Evolutionary conservation across 192 early-diverging fungal genomes (phyloP).

Genomic region (Backusella westeae): DNA sequence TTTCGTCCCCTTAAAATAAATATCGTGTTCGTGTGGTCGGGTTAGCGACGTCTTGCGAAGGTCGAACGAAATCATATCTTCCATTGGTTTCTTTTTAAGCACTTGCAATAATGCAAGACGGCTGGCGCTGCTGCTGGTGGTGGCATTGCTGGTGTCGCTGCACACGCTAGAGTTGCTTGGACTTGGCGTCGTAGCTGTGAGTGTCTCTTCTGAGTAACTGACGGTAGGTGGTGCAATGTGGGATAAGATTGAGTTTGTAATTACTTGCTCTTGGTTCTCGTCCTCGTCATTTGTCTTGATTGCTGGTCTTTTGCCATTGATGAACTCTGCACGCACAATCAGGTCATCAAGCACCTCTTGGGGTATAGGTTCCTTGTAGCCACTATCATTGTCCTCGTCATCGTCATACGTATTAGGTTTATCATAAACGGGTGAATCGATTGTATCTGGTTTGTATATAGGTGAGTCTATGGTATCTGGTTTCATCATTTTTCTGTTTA

Average conservation of each 20-base stretch:
- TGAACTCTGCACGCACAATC: conserved; percentile 8
- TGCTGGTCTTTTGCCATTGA: conserved; percentile 9
- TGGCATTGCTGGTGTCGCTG: background rate
- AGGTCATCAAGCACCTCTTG: conserved; percentile 11
- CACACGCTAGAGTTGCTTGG: background rate
- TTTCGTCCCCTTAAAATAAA: conserved; percentile 26
- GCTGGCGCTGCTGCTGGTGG: background rate
- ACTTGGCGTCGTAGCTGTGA: background rate
- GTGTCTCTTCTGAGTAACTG: background rate
- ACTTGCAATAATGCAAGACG: background rate
- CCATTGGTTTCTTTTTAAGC: conserved; percentile 3
- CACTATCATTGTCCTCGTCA: background rate
- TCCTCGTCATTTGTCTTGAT: conserved; percentile 10
- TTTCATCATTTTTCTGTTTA: background rate
- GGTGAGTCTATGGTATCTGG: conserved; percentile 12
- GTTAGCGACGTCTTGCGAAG: conserved; percentile 27
- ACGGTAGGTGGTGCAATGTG: background rate
- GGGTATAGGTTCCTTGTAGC: background rate
- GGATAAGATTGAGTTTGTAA: background rate
- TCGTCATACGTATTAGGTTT: conserved; percentile 37
- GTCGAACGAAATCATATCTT: conserved; percentile 16
- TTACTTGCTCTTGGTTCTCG: background rate
- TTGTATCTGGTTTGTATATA: conserved; percentile 21
- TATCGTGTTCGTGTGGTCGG: conserved; percentile 27
- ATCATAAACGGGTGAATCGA: conserved; percentile 29